A percentile compares a stretch with the other conserved stretches of the same genome.
Conservation (phyloP, 306 rosid species). For the Acacia crassicarpa region DNA sequence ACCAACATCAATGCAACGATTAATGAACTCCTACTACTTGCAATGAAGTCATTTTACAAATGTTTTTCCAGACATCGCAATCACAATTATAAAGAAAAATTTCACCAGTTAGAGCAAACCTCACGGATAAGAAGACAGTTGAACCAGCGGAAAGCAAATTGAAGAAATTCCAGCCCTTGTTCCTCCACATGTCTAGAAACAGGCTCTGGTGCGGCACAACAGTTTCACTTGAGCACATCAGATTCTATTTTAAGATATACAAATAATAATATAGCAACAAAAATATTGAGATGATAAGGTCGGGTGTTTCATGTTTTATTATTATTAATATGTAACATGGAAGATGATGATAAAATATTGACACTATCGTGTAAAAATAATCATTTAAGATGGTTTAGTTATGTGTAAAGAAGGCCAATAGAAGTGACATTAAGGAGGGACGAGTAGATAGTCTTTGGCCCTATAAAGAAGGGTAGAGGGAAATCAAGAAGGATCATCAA, state of each 20-base stretch:
- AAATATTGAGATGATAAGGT: constrained; percentile 11
- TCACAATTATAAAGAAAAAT: constrained; percentile 11
- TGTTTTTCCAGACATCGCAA: constrained; percentile 10
- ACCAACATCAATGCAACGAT: background rate
- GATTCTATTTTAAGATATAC: constrained; percentile 26
- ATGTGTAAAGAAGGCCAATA: background rate
- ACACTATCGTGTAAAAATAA: background rate
- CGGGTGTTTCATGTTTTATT: constrained; percentile 4
- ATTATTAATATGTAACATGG: background rate
- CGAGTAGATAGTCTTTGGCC: background rate
- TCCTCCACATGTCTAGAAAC: constrained; percentile 88
- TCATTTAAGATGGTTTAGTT: background rate
- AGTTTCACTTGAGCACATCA: constrained; percentile 30
- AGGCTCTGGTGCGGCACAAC: constrained; percentile 60
- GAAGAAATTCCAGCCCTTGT: constrained; percentile 95
- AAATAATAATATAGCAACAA: constrained; percentile 11
- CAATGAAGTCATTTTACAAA: constrained; percentile 1
- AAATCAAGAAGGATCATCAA: background rate
- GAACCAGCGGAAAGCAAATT: constrained; percentile 98
- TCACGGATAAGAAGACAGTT: constrained; percentile 96
- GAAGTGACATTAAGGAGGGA: background rate
- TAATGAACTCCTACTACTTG: background rate
- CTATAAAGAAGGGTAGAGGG: background rate
- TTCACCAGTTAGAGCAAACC: constrained; percentile 47
- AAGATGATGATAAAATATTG: background rate